These are phyloP conservation scores for Cajanus cajan DNA, from an alignment of 306 rosid genomes.

Conservation along the genomic window DNA sequence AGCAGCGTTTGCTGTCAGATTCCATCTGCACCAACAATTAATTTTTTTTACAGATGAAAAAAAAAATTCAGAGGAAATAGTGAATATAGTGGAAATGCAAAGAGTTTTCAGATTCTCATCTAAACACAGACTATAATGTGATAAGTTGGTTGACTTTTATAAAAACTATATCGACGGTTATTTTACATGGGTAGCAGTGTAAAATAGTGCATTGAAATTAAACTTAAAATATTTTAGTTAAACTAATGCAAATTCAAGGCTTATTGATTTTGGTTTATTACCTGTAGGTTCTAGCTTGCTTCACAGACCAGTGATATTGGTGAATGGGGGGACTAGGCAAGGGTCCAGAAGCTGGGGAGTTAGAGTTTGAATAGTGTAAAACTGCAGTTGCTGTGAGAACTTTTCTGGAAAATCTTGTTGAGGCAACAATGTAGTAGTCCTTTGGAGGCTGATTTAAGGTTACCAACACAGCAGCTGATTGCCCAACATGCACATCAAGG, in stretches of 20 bases:
- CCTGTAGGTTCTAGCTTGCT: constrained; percentile 94
- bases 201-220: not conserved
- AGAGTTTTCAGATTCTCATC: not conserved
- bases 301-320: constrained; percentile 73
- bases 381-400: constrained; percentile 64
- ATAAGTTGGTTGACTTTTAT: not conserved
- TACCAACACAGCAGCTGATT: constrained; percentile 71
- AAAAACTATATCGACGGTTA: not conserved
- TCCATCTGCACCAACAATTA: constrained; percentile 65
- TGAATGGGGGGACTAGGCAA: constrained; percentile 66
- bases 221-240: not conserved
- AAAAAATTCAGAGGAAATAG: not conserved
- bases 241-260: not conserved
- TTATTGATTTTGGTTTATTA: constrained; percentile 14
- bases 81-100: not conserved
- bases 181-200: not conserved
- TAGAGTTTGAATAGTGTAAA: constrained; percentile 84
- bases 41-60: not conserved
- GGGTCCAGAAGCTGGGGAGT: constrained; percentile 71
- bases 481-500: constrained; percentile 95
- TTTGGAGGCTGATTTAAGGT: constrained; percentile 76
- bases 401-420: constrained; percentile 67
- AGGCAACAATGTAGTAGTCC: constrained; percentile 85
- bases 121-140: not conserved
- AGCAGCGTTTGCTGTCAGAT: constrained; percentile 95